phyloP scores from a whole-genome alignment of 768 basidiomycete species.

The Tricholoma hemisulphureum region DNA sequence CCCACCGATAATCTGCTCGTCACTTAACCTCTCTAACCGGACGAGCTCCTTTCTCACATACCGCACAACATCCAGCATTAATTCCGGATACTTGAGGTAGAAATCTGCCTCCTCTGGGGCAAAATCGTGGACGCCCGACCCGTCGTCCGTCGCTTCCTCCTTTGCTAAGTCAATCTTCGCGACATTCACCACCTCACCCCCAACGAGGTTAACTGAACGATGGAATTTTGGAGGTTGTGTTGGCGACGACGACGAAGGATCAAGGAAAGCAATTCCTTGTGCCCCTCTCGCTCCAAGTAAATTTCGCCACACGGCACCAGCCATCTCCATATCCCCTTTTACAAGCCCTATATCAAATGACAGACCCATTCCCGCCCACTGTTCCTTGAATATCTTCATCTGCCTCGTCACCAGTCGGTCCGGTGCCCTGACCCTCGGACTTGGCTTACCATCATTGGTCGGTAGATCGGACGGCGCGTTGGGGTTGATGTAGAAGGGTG shows the following conservation, averaged over 20 bases:
- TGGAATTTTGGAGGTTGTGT: conserved; percentile 40
- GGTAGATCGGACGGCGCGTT: conserved; percentile 27
- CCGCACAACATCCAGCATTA: conserved; percentile 66
- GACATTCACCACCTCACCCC: conserved; percentile 61
- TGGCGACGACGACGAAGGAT: conserved; percentile 14
- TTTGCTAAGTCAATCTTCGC: conserved; percentile 54
- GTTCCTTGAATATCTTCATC: conserved; percentile 90
- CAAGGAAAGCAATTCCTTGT: conserved; percentile 55
- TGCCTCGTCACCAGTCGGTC: conserved; percentile 80
- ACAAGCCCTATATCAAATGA: conserved; percentile 78
- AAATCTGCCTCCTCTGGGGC: conserved; percentile 54
- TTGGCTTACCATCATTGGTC: conserved; percentile 21
- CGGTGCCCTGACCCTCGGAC: conserved; percentile 48
- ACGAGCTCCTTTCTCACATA: conserved; percentile 74
- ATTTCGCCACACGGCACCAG: conserved; percentile 89
- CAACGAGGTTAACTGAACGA: conserved; percentile 68
- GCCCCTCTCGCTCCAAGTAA: conserved; percentile 83
- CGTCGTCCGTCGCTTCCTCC: conserved; percentile 63
- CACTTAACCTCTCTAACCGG: conserved; percentile 56
- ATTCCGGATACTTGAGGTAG: conserved; percentile 71
- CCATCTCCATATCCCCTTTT: conserved; percentile 77
- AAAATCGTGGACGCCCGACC: conserved; percentile 73
- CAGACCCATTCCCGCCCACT: conserved; percentile 82
- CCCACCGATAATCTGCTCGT: conserved; percentile 42
- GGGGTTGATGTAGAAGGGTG: conserved; percentile 48